A percentile compares a stretch with the other conserved stretches of the same genome.
phyloP scores from a whole-genome alignment of 1,284 basidiomycete genomes.

The Coniophora puteana region DNA sequence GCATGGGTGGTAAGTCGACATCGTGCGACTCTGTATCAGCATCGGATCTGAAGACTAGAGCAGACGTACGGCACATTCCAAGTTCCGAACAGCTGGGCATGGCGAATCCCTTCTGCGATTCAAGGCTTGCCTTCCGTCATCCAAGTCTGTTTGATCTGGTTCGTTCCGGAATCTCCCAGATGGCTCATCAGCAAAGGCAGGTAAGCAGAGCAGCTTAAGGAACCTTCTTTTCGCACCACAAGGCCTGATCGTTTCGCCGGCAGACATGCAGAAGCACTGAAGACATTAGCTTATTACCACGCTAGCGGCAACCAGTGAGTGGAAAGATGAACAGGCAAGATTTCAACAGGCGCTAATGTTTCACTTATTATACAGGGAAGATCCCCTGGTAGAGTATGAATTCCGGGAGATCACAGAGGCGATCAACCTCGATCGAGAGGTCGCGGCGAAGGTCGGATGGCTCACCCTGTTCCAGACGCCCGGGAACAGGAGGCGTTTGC shows the following conservation, averaged over 20 bases:
- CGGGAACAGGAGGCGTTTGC: slow-evolving; percentile 51
- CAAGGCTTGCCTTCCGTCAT: slow-evolving; percentile 57
- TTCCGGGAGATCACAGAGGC: slow-evolving; percentile 59
- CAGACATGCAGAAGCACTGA: slow-evolving; percentile 47
- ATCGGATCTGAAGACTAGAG: background rate
- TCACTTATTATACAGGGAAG: slow-evolving; percentile 28
- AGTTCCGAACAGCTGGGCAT: slow-evolving; percentile 48
- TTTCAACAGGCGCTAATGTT: background rate
- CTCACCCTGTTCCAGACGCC: slow-evolving; percentile 43
- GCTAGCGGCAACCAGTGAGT: slow-evolving; percentile 47
- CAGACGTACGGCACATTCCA: slow-evolving; percentile 57
- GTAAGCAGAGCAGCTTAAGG: slow-evolving; percentile 18
- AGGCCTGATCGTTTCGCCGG: no score
- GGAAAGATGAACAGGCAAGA: no score
- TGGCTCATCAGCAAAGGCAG: slow-evolving; percentile 54
- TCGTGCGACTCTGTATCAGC: background rate
- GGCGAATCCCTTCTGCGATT: slow-evolving; percentile 59
- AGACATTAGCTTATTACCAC: slow-evolving; percentile 51
- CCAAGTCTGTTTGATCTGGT: slow-evolving; percentile 49
- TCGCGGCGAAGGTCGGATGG: slow-evolving; percentile 44
- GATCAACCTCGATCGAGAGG: slow-evolving; percentile 42
- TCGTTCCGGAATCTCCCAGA: slow-evolving; percentile 59
- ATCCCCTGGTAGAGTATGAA: slow-evolving; percentile 59
- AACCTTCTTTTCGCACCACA: background rate
- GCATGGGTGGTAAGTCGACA: slow-evolving; percentile 43